Evolutionary conservation across 345 rosid genomes (phyloP), one percentile per base, ranked within the genome.

Genomic region (Capsella bursapastoris): DNA sequence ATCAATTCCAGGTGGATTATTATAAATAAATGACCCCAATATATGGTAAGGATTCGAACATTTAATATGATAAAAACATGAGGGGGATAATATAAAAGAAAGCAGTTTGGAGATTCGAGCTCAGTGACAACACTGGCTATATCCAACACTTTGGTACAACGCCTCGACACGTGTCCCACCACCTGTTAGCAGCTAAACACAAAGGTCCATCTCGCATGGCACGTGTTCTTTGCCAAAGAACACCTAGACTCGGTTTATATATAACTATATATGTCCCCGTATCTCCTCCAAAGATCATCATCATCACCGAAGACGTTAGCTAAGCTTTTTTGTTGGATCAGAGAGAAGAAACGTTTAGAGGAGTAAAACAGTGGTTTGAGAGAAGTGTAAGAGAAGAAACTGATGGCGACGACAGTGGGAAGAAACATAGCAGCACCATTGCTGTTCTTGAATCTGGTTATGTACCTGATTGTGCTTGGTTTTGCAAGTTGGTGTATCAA

Each of bases 401-500:
- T 16, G 2, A 88, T 84, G 93, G 92, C 87, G n/a, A 83, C 74
- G 16, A 88, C 91, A 1, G 89, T 84, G 5, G 97, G 95, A 51
- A 90, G 99, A 59, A 90, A 83, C 88, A 14, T 89, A 48, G 99
- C 94, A 66, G 97, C 91, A 47, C 97, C 97, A 38, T 68, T 92
- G 83, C 79, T 92, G 93, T 95, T 95, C 58, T 85, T 95, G 18
- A 95, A 92, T 85, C 74, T 90, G 81, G 28, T 95, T 59, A 84
- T 88, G 94, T 90, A 95, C 68, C 37, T 80, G 35, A 89, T 95
- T 47, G 93, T 86, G 32, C 50, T 90, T 57, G 98, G 94, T 14
- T 95, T 95, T 59, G 85, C 94, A 4, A 90, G 97, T 68, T 95
- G 99, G 97, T 89, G 96, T 70, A 37, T 92, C 47, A 86, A 92